Base-by-base conservation (phyloP, 176 grass and related monocot species). In the Paspalum vaginatum region DNA sequence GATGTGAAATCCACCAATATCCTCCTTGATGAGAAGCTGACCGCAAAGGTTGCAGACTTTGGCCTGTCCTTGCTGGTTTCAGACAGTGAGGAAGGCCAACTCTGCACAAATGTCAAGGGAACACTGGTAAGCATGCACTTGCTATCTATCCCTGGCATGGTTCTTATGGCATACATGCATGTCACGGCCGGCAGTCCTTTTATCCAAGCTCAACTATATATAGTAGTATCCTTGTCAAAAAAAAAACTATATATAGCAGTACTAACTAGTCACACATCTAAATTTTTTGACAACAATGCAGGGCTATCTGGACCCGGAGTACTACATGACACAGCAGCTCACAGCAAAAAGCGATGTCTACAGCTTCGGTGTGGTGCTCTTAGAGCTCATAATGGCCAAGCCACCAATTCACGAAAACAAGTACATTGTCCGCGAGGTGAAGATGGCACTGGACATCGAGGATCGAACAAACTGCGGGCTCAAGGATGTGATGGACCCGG, bases 1-100 rank as follows among this genome's bases (percentile, higher is more conserved):
- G 94, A 97, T 80, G 82, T 97, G 11, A 97, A 97, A 77, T 94
- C 94, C 5, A 87, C 78, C 47, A 98, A 98, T 76, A 94, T 98
- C 56, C 88, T 98, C 72, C 84, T 98, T 47, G 90, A 93, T 15
- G 88, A 84, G 56, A 88, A 87, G 76, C 75, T 95, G 78, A 91
- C 82, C 0, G 92, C 92, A 42, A 98, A 98, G 81, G 96, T 98
- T 25, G 76, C 92, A 11, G 96, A 98, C 68, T 98, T 98, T 56
- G 96, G 96, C 27, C 86, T 98, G 55, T 98, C 92, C 4, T 84
- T 92, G 78, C 78, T 89, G 38, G 85, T 93, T 55, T 45, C 74
- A 66, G 84, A 95, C 41, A 94, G 81, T 2, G 88, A 93, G 79
- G 78, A 79, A 65, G 90, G 86, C 13, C 56, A 82, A 45, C 67